Evolutionary conservation across 148 eudicot genomes (phyloP), one percentile per base, ranked within the genome.

Genomic region (Polygonum aviculare): DNA sequence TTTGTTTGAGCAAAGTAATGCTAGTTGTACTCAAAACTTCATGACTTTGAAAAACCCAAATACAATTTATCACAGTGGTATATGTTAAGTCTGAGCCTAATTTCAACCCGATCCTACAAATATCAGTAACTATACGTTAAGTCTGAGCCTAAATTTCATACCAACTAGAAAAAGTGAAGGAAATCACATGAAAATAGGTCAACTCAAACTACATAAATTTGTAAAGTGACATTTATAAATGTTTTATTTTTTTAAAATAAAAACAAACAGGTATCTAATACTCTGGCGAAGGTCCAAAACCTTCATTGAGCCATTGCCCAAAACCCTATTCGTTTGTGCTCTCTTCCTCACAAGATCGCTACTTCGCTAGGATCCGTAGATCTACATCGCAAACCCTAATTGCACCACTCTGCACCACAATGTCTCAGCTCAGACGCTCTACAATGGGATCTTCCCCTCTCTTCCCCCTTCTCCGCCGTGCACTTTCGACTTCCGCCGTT

Each of bases 371-470:
- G 38, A 36, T 12, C 39, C n/a, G n/a, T 41, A 36, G 38, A 65
- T 67, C 72, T 36, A 15, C 72, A 36, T 36, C 72, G 18, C 72
- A 41, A 36, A 67, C 21, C 72, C 72, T 67, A 67, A 67, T 67
- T 19, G 38, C 69, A 60, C 38, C 69, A 60, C 38, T 67, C 44
- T 63, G 19, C 38, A 65, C 12, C 44, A 15, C 44, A 36, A 67
- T 67, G 72, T 36, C 72, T 67, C 72, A 67, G 44, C 72, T 67
- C 72, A 67, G 38, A 67, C 45, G 44, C 72, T 67, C 72, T 67
- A 21, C 45, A 67, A 67, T 35, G 72, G 45, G 45, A 1, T 67
- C 72, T 38, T 67, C 72, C 72, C 72, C 72, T 67, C 72, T 67
- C 44, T 6, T 7, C 72, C 72, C 72, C 19, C 21, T 67, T 0